Evolutionary conservation across 1,284 basidiomycete species (phyloP).

Genomic region (Cryptococcus sp.): DNA sequence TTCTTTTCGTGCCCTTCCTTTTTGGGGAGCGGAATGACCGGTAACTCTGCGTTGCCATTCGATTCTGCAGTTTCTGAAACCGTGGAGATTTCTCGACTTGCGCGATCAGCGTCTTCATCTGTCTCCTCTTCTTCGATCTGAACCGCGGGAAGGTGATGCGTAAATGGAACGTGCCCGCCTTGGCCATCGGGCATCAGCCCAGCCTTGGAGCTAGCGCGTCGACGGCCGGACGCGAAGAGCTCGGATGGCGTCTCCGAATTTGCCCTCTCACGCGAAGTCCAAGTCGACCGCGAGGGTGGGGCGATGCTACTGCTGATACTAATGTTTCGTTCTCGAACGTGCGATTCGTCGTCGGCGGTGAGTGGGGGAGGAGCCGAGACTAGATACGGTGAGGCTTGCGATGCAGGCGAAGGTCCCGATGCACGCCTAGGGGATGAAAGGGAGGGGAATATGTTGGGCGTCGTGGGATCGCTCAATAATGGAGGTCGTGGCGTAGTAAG

Average conservation of each 20-base stretch:
- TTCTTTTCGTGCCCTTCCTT: slow-evolving; percentile 16
- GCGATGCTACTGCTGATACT: slow-evolving; percentile 13
- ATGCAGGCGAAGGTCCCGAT: not conserved
- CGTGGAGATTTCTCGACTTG: slow-evolving; percentile 1
- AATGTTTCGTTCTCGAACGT: slow-evolving; percentile 12
- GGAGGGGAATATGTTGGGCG: slow-evolving; percentile 8
- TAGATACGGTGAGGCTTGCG: slow-evolving; percentile 30
- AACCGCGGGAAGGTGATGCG: slow-evolving; percentile 34
- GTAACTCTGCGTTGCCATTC: not conserved
- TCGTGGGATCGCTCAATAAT: slow-evolving; percentile 4
- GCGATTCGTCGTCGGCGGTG: slow-evolving; percentile 19
- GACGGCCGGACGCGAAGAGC: slow-evolving; percentile 1
- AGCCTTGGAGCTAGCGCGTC: slow-evolving; percentile 15
- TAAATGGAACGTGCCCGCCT: slow-evolving; percentile 42
- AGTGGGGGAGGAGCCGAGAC: slow-evolving; percentile 44
- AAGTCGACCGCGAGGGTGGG: slow-evolving; percentile 8
- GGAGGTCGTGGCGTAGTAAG: slow-evolving; percentile 11
- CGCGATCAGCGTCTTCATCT: slow-evolving; percentile 10
- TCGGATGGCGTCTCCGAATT: slow-evolving; percentile 7
- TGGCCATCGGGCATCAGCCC: slow-evolving; percentile 19
- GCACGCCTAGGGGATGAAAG: slow-evolving; percentile 11
- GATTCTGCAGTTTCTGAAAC: slow-evolving; percentile 3
- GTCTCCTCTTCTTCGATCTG: slow-evolving; percentile 22
- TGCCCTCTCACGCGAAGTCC: slow-evolving; percentile 10
- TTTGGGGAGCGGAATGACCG: not conserved